Evolutionary conservation across 805 yeast species (phyloP), one percentile per base, ranked within the genome.

Genomic region (Ogataea pini): DNA sequence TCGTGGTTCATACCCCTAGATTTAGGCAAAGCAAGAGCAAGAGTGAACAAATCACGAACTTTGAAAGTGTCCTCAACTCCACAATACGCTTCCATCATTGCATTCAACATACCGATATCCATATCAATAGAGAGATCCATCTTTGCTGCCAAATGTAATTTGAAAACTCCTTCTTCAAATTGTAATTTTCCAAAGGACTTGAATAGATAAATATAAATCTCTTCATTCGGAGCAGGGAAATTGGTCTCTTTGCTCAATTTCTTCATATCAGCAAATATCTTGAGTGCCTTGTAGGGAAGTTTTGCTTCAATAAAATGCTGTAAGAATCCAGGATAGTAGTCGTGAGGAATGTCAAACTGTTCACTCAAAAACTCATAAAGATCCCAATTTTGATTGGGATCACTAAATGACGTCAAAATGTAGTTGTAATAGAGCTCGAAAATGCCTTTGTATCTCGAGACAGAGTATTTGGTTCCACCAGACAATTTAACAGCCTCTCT

Each of bases 131-230:
- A 65, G 41, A 77, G 55, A 51, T 87, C 95, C 75, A 83, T 76
- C 47, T 85, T 82, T 60, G 84, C 67, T 40, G 77, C 74, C 46
- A 80, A 76, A 55, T 86, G 89, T 3, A 87, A 64, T 48, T 82
- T 85, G 42, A 71, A 71, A 14, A 86, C 80, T 0, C 92, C 94
- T 7, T 82, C 83, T 48, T 77, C 81, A 55, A 82, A 86, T 28
- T 74, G 65, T 44, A 70, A 68, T 42, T 73, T 72, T 1, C 89
- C 86, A 66, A 85, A 85, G 41, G 77, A 77, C 44, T 76, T 71
- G 60, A 87, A 82, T 19, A 86, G 63, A 54, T 77, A 77, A 46
- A 75, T 63, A 57, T 86, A 88, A 63, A 85, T 78, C 18, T 80
- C 83, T 39, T 72, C 70, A 16, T 65, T 65, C 2, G 83, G 83